phyloP scores from a whole-genome alignment of 1,139 yeast species.

The Sugiyamaella novakii region DNA sequence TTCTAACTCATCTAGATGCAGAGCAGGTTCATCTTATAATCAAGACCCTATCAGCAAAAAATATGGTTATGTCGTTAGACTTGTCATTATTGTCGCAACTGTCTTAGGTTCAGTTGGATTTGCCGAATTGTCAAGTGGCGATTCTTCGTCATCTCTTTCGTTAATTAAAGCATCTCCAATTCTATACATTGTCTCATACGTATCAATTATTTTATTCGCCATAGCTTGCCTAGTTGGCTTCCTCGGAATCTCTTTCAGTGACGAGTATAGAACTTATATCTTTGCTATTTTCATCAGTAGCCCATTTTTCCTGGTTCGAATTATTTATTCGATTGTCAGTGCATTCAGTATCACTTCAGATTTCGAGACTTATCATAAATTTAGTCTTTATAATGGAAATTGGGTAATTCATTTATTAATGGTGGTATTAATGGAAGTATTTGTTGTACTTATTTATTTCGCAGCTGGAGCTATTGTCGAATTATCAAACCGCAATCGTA shows the following conservation, averaged over 20 bases:
- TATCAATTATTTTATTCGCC: slow-evolving; percentile 18
- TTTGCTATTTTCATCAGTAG: slow-evolving; percentile 8
- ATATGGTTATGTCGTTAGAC: slow-evolving; percentile 5
- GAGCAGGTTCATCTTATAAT: slow-evolving; percentile 1
- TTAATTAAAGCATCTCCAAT: slow-evolving; percentile 21
- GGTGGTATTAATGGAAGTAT: slow-evolving; percentile 24
- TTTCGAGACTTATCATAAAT: slow-evolving; percentile 19
- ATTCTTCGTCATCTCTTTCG: slow-evolving; percentile 4
- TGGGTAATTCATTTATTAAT: slow-evolving; percentile 23
- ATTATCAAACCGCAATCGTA: not conserved
- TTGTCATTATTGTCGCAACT: slow-evolving; percentile 18
- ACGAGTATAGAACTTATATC: slow-evolving; percentile 1
- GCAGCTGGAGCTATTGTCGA: slow-evolving; percentile 16
- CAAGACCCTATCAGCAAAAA: slow-evolving; percentile 1
- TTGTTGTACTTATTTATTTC: slow-evolving; percentile 10
- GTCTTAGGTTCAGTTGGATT: slow-evolving; percentile 22
- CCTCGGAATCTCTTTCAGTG: slow-evolving; percentile 5
- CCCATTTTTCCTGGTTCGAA: slow-evolving; percentile 23
- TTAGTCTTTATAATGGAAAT: slow-evolving; percentile 24
- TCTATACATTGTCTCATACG: slow-evolving; percentile 17
- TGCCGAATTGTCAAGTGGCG: slow-evolving; percentile 10
- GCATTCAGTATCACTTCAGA: slow-evolving; percentile 18
- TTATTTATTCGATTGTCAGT: slow-evolving; percentile 16
- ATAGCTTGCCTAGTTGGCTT: slow-evolving; percentile 4
- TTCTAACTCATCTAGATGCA: not conserved